Base-by-base conservation (phyloP, 257 asterid genomes). In the Nicotiana obtusifolia region DNA sequence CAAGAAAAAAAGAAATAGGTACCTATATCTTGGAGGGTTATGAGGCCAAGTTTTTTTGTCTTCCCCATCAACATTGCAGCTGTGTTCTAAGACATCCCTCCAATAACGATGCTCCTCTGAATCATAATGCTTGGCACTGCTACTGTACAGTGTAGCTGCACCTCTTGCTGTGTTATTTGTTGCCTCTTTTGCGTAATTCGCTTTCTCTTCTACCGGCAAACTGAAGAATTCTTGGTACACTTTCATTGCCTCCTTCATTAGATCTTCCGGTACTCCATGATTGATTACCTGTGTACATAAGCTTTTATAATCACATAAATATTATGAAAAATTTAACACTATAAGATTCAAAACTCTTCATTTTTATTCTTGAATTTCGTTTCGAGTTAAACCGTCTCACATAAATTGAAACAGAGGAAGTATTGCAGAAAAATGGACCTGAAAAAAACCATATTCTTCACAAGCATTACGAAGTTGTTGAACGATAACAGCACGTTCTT, bases 21-120 rank as follows among this genome's bases (percentile, higher is more conserved):
- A 76, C 82, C 82, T 30, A 49, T 82, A 82, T 24, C 77, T 52
- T 24, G 77, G 19, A 75, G 81, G 82, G 15, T 82, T 82, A 24
- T 76, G 16, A 9, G 85, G 81, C 81, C 81, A 82, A n/a, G 26
- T 44, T 4, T n/a, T 33, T 22, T 3, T 49, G 31, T 24, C 47
- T 30, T 75, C 5, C 5, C 76, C 67, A 0, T 47, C 44, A 57
- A 16, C 33, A 60, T 73, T 22, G 35, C 53, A 44, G 17, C 49
- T 53, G 49, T 82, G 81, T 20, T 24, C 33, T 31, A 82, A 17
- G 3, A 52, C 67, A 73, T 82, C 84, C 56, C 64, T 82, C 84
- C 84, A 82, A 30, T 71, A 59, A 8, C 19, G 56, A 19, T 28
- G 19, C 24, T 59, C 52, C 37, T 82, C 53, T 20, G 41, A 10